Conservation (phyloP, 345 rosid species). For the Sisymbrium altissimum region DNA sequence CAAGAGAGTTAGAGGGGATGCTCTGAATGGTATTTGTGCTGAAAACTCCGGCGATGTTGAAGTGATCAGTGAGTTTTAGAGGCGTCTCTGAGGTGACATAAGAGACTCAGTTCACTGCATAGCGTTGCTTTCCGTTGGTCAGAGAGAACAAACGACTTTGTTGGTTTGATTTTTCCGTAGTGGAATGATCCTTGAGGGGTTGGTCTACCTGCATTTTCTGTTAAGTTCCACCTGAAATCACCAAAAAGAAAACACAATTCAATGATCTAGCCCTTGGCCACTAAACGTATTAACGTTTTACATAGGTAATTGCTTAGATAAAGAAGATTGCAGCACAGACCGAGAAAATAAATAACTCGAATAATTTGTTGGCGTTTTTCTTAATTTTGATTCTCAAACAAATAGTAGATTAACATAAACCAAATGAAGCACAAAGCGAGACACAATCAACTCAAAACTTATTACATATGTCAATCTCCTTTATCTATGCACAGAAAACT, state of each 20-base stretch:
- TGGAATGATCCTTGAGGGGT: conserved; percentile 96
- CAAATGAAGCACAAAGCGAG: too few species aligned
- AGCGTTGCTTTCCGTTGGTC: conserved; percentile 72
- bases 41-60: conserved; percentile 67
- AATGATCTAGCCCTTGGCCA: background rate
- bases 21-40: conserved; percentile 48
- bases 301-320: too few species aligned
- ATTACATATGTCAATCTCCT: too few species aligned
- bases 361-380: too few species aligned
- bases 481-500: too few species aligned
- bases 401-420: too few species aligned
- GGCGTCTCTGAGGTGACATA: conserved; percentile 79
- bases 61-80: conserved; percentile 77
- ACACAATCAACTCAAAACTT: too few species aligned
- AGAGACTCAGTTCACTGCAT: conserved; percentile 78
- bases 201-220: conserved; percentile 93
- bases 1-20: conserved; percentile 47
- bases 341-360: too few species aligned
- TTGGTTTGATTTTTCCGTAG: conserved; percentile 58
- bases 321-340: too few species aligned
- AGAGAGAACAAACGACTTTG: conserved; percentile 56
- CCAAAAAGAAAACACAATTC: background rate
- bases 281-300: too few species aligned
- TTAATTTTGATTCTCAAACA: too few species aligned
- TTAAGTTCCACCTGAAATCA: conserved; percentile 56